Evolutionary conservation across 768 basidiomycete genomes (phyloP), one percentile per base, ranked within the genome.

Genomic region (Termitomyces sp.): DNA sequence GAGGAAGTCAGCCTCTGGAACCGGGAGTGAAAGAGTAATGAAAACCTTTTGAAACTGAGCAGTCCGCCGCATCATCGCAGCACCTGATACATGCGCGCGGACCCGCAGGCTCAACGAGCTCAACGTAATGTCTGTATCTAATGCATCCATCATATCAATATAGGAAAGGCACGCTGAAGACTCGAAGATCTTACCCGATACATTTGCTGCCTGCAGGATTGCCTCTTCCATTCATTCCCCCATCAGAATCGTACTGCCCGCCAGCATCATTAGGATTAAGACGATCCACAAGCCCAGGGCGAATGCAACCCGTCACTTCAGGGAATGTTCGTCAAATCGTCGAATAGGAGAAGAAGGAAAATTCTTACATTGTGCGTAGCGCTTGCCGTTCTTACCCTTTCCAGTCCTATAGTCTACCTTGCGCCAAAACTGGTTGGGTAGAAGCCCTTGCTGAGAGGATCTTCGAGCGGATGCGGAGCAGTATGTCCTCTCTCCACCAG

Each of bases 201-300:
- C 55, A 57, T 26, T 38, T 74, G 61, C 81, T 83, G 4, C 76
- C 81, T 44, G 69, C 68, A 4, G 83, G 82, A 63, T 84, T 84
- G 1, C 83, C 83, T 4, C 57, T 65, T 18, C 82, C 81, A 28
- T 71, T 75, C 3, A 61, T 69, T 4, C 83, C 83, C 23, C 83
- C 83, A 60, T 77, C 80, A 20, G 82, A 84, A 66, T 84, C 83
- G 65, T 85, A 85, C 65, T 85, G 82, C 1, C 83, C 83, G 5
- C 83, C 83, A 2, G 66, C 68, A 64, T 85, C 83, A 47, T 69
- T 67, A 3, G 76, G 67, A 64, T 82, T 81, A 35, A 85, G 66
- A 4, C 81, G 71, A 64, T 70, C 72, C 20, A 83, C 70, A 26
- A 70, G 67, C 38, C 64, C 68, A 0, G 82, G 78, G 13, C 74